Evolutionary conservation across 768 basidiomycete genomes (phyloP), one percentile per base, ranked within the genome.

Genomic region (Collybia nuda): DNA sequence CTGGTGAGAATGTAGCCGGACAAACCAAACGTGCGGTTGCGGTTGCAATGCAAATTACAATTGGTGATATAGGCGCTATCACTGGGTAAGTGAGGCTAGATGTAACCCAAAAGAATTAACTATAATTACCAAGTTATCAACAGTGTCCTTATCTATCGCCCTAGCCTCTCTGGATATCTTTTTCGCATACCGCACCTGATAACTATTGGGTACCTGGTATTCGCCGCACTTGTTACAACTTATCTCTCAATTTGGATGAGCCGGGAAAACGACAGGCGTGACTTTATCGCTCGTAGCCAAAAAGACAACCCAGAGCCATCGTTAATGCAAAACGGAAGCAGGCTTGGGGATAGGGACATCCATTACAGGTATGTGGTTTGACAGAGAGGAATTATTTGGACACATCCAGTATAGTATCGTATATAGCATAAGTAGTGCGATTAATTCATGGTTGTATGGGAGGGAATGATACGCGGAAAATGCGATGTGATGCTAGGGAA

Each of bases 21-120:
- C 84, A 85, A 56, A 85, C 83, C 3, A 85, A 85, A 60, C 76
- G 84, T 11, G 82, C 84, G 0, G 73, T 82, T 2, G 80, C 79
- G 1, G 73, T 82, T 3, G 84, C 80, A 1, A 76, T 81, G 74
- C 85, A 85, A 58, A 84, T 86, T 42, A 79, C 78, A 7, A 75
- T 85, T 9, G 82, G 82, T 11, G 80, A 85, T 53, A 67, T 81
- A 29, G 84, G 81, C 2, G 81, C 83, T 15, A 78, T 84, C 37
- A 74, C 76, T 40, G 83, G 74, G 67, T 73, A 59, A 21, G 65
- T 47, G 8, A 14, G 41, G n/a, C 29, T 18, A 8, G 28, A 42
- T 18, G 40, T 40, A 36, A 48, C 40, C 39, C 28, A 18, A 12
- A 6, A 3, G 29, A 26, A 8, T 4, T 41, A 18, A 47, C 47